Evolutionary conservation across 805 yeast genomes (phyloP).

Genomic region (Yamadazyma sp.): DNA sequence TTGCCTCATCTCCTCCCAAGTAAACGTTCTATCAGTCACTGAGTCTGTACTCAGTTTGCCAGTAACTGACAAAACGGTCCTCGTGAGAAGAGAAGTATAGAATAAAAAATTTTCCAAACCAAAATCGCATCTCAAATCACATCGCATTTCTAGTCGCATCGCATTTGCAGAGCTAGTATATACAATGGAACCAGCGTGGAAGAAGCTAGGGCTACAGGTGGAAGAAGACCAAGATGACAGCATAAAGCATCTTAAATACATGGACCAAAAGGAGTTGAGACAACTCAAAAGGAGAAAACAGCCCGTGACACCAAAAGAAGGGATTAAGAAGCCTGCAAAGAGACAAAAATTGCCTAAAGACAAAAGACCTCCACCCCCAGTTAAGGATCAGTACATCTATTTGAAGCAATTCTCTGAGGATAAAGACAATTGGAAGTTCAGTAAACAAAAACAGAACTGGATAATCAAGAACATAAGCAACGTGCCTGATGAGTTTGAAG

Average conservation of each 20-base stretch:
- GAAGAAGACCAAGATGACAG: constrained; percentile 44
- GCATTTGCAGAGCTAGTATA: background rate
- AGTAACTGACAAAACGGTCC: background rate
- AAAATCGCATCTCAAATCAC: constrained; percentile 5
- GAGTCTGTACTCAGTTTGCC: constrained; percentile 4
- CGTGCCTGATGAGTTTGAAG: constrained; percentile 55
- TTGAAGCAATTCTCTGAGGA: constrained; percentile 58
- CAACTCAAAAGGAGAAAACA: constrained; percentile 25
- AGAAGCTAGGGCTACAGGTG: constrained; percentile 67
- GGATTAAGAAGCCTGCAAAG: constrained; percentile 61
- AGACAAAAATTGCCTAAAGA: constrained; percentile 65
- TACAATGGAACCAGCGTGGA: constrained; percentile 69
- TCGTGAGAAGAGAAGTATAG: background rate
- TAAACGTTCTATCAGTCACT: background rate
- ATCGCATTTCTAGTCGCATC: background rate
- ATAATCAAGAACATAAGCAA: constrained; percentile 58
- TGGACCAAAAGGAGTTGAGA: constrained; percentile 39
- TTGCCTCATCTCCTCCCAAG: constrained; percentile 10
- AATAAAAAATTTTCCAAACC: constrained; percentile 5
- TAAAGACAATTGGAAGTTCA: constrained; percentile 71
- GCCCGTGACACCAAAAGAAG: constrained; percentile 4
- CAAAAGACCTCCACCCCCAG: constrained; percentile 71
- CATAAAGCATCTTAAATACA: constrained; percentile 45
- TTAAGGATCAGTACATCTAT: constrained; percentile 70
- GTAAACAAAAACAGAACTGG: constrained; percentile 88